These are phyloP conservation scores for Sporisorium iseilematis-ciliati DNA, from an alignment of 1,284 basidiomycete genomes.

Conservation along the genomic window DNA sequence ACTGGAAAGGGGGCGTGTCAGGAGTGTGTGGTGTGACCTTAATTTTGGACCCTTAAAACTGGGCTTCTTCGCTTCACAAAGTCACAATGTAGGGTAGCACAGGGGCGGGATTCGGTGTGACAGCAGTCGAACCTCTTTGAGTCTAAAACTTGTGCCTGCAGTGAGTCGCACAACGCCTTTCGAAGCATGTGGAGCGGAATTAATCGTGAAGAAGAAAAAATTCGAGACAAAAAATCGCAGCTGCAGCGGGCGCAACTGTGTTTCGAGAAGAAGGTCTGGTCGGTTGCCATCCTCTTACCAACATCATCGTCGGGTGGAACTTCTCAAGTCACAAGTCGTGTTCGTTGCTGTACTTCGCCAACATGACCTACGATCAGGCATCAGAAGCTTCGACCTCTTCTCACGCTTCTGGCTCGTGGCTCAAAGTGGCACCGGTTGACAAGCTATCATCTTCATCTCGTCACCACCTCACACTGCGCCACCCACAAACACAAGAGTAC, in stretches of 20 bases:
- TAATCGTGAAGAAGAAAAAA: not conserved
- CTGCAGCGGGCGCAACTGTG: not conserved
- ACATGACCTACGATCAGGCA: conserved; percentile 7
- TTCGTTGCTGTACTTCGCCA: not conserved
- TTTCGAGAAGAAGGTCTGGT: conserved; percentile 1
- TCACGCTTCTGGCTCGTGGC: conserved; percentile 14
- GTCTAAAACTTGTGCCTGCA: not conserved
- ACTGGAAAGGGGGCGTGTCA: not conserved
- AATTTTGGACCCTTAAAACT: conserved; percentile 11
- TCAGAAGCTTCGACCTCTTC: conserved; percentile 10
- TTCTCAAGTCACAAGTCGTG: no score
- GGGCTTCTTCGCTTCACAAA: not conserved
- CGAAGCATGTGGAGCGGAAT: conserved; percentile 3
- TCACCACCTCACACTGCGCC: conserved; percentile 62
- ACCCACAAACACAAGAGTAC: conserved; percentile 47
- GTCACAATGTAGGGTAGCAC: not conserved
- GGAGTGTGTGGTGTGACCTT: not conserved
- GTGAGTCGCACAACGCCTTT: no score
- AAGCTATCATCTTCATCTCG: conserved; percentile 50
- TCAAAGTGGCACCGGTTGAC: conserved; percentile 20
- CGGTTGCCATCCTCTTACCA: not conserved
- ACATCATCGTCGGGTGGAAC: not conserved
- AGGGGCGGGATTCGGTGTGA: not conserved
- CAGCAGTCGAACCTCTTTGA: not conserved
- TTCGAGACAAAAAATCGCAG: not conserved